Conservation (phyloP, 2,329 filamentous ascomycete genomes). For the Pleurostoma richardsiae region DNA sequence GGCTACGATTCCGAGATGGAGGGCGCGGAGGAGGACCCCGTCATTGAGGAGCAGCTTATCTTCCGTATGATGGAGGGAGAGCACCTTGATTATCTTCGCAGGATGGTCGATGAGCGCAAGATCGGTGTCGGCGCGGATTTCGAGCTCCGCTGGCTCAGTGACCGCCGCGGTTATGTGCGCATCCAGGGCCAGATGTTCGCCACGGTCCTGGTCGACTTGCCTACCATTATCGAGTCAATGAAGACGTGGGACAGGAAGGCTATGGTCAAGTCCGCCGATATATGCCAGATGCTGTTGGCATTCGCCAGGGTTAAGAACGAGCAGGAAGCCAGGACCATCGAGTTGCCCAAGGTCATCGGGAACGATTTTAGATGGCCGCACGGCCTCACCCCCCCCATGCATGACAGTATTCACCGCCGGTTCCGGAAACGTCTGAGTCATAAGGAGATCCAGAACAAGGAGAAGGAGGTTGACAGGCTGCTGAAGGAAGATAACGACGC, state of each 20-base stretch:
- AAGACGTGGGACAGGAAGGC: slow-evolving; percentile 88
- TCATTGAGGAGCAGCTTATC: slow-evolving; percentile 85
- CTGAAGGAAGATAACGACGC: slow-evolving; percentile 64
- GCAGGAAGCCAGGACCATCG: slow-evolving; percentile 57
- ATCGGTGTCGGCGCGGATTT: slow-evolving; percentile 79
- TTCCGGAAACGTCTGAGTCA: slow-evolving; percentile 81
- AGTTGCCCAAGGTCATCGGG: slow-evolving; percentile 70
- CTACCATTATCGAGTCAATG: slow-evolving; percentile 84
- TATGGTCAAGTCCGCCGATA: slow-evolving; percentile 84
- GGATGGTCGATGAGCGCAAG: slow-evolving; percentile 69
- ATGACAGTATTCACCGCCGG: slow-evolving; percentile 74
- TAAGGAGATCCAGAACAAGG: slow-evolving; percentile 79
- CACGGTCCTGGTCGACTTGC: slow-evolving; percentile 75
- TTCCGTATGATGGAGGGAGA: slow-evolving; percentile 82
- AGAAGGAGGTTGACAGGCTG: slow-evolving; percentile 71
- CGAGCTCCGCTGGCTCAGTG: slow-evolving; percentile 74
- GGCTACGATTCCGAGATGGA: slow-evolving; percentile 96
- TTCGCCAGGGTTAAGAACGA: slow-evolving; percentile 63
- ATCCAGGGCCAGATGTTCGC: slow-evolving; percentile 70
- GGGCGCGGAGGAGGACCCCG: slow-evolving; percentile 80
- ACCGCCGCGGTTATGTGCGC: slow-evolving; percentile 66
- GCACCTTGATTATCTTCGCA: slow-evolving; percentile 77
- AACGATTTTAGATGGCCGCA: slow-evolving; percentile 72
- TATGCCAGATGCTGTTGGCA: slow-evolving; percentile 84
- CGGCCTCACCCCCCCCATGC: slow-evolving; percentile 83